Conservation (phyloP, 257 asterid genomes). For the Penstemon davidsonii region DNA sequence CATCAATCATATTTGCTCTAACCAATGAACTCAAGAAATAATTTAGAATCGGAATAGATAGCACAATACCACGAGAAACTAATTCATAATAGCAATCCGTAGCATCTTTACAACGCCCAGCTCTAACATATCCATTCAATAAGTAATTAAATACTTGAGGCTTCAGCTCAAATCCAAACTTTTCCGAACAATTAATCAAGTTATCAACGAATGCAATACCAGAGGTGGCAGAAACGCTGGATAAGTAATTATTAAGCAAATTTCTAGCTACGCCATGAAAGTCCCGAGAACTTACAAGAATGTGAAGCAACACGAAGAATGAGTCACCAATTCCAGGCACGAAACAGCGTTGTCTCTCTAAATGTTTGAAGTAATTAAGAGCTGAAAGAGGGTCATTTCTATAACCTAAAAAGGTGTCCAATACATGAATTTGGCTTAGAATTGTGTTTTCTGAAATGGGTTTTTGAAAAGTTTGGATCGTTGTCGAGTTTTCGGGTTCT, state of each 20-base stretch:
- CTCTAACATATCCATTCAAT: constrained; percentile 57
- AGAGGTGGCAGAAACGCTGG: constrained; percentile 46
- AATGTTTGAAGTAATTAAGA: constrained; percentile 46
- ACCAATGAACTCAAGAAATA: constrained; percentile 48
- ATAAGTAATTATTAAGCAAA: constrained; percentile 40
- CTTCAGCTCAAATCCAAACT: constrained; percentile 47
- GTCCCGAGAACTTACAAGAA: constrained; percentile 50
- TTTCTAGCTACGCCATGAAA: constrained; percentile 40
- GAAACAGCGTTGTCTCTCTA: constrained; percentile 41
- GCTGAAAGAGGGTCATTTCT: constrained; percentile 64
- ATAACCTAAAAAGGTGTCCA: constrained; percentile 47
- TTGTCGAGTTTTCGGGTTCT: constrained; percentile 18
- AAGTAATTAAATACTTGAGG: constrained; percentile 47
- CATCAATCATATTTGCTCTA: constrained; percentile 41
- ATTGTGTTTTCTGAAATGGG: constrained; percentile 26
- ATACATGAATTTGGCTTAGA: constrained; percentile 33
- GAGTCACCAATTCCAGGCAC: constrained; percentile 49
- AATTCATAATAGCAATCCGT: constrained; percentile 52
- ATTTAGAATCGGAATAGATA: constrained; percentile 38
- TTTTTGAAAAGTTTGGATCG: constrained; percentile 27
- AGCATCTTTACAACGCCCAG: constrained; percentile 56
- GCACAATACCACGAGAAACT: constrained; percentile 42
- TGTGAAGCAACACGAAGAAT: constrained; percentile 65
- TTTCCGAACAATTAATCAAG: constrained; percentile 43
- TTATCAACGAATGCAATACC: constrained; percentile 44